A percentile compares a stretch with the other conserved stretches of the same genome.
Conservation (phyloP, 2,329 filamentous ascomycete species). For the Niveomyces coronatus region DNA sequence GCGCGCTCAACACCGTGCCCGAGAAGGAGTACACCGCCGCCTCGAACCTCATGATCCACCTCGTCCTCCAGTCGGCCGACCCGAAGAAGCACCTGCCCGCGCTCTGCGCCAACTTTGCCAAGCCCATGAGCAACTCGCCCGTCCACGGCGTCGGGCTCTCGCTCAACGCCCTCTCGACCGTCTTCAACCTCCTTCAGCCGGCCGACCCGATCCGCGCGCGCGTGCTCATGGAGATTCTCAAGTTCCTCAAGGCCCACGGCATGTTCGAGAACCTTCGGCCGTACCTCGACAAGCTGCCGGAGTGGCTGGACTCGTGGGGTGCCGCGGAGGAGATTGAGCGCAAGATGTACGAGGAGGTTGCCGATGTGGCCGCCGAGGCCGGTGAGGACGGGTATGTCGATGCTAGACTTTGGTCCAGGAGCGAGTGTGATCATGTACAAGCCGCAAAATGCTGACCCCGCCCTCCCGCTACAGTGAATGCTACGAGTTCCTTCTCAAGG, state of each 20-base stretch:
- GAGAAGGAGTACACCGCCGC: conserved; percentile 96
- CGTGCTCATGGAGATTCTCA: conserved; percentile 80
- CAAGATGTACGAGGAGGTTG: conserved; percentile 73
- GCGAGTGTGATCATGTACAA: neutral
- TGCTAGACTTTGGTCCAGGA: too few relatives aligned
- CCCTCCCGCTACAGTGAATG: conserved; percentile 33
- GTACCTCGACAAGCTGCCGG: conserved; percentile 72
- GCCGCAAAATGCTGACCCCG: neutral
- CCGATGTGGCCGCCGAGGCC: conserved; percentile 68
- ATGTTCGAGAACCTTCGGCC: conserved; percentile 77
- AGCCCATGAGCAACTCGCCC: conserved; percentile 77
- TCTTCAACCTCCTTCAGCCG: conserved; percentile 85
- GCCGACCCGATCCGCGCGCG: conserved; percentile 75
- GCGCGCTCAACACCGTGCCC: conserved; percentile 69
- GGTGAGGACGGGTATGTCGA: conserved; percentile 69
- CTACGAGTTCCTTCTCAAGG: conserved; percentile 58
- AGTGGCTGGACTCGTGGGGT: conserved; percentile 77
- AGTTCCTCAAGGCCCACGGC: conserved; percentile 63
- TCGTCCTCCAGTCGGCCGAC: conserved; percentile 77
- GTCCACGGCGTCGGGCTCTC: conserved; percentile 77
- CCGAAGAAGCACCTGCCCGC: conserved; percentile 76
- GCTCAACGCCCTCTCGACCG: conserved; percentile 81
- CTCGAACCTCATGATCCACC: conserved; percentile 93
- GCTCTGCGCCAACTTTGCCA: conserved; percentile 81
- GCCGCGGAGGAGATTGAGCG: conserved; percentile 72